Base-by-base conservation (phyloP, 2,329 filamentous ascomycete genomes). In the Graphiopsis chlorocephala region DNA sequence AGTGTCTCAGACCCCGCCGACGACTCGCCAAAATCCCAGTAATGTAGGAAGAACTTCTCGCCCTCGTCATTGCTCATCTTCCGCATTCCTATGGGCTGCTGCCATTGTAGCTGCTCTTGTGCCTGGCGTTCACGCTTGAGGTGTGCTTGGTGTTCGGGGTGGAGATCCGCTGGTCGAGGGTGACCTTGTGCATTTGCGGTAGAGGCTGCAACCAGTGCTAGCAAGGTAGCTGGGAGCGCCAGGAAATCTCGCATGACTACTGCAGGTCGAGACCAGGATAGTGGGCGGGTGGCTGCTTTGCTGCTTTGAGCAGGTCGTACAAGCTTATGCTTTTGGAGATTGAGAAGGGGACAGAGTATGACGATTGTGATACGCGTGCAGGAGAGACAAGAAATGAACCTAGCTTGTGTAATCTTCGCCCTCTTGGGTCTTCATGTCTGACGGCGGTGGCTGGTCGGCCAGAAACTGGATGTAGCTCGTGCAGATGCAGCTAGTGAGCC, bases 41-140 rank as follows among this genome's bases (percentile, higher is more conserved):
- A 89, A 52, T 90, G 84, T 64, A 88, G 80, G 69, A 88, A 86
- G 73, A 94, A 89, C 82, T 92, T 95, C 74, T 91, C 89, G 66
- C 85, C 85, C 58, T 86, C 84, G 72, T 92, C 88, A 5, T 82
- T 82, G 55, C 86, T 82, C 85, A 93, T 91, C 74, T 93, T 93
- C 73, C 85, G 86, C 63, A 93, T 82, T 0, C 86, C 90, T 1
- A 85, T 83, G 0, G 89, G 89, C 47, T 70, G 76, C 72, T 78
- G 75, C 70, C 68, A 69, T 68, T 69, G 74, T 61, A 82, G 72
- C 67, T 71, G 76, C 68, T 78, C 76, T 67, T 75, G 76, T 47
- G 78, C 75, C 61, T 78, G 74, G 14, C 79, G 64, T n/a, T 77
- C 76, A 33, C 80, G 74, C 65, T 79, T 80, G 10, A 78, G 73